phyloP scores from a whole-genome alignment of 106 monocot genomes.

The Dendrobium huoshanense region DNA sequence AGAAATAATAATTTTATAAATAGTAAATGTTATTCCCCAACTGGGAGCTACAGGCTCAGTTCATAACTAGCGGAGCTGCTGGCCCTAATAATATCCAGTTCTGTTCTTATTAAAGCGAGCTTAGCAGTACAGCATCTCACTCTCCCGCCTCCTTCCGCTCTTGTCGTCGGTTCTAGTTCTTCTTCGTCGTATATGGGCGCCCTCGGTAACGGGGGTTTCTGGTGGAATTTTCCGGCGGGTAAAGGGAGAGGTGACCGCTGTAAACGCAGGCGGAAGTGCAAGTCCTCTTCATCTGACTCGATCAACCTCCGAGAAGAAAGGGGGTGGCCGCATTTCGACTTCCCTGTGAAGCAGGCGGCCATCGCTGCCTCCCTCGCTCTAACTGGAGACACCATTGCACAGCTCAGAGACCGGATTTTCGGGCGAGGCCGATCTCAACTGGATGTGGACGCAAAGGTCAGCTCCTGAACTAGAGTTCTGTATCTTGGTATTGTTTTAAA shows the following conservation, averaged over 20 bases:
- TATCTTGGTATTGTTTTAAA: neutral
- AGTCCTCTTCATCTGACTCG: slow-evolving; percentile 11
- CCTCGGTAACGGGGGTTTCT: slow-evolving; percentile 24
- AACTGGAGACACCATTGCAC: slow-evolving; percentile 88
- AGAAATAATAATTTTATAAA: too few species aligned
- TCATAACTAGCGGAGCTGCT: too few species aligned
- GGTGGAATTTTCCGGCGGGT: slow-evolving; percentile 23
- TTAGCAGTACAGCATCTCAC: neutral
- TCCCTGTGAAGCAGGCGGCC: slow-evolving; percentile 77
- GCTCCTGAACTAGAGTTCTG: neutral
- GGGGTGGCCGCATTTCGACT: slow-evolving; percentile 17
- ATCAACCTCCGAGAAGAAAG: slow-evolving; percentile 33
- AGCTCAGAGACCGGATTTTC: slow-evolving; percentile 37
- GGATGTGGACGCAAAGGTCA: slow-evolving; percentile 32
- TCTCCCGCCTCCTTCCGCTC: neutral
- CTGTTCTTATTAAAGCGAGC: too few species aligned
- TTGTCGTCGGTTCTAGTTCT: neutral
- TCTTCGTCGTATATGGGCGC: slow-evolving; percentile 27
- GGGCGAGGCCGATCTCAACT: neutral
- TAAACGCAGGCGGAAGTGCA: neutral
- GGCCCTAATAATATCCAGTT: too few species aligned
- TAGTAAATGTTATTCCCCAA: too few species aligned
- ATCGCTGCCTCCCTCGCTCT: slow-evolving; percentile 69
- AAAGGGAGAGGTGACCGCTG: neutral
- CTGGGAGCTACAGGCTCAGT: too few species aligned